Percentiles rank a stretch among this genome's conserved stretches.
These are phyloP conservation scores for Arachnopeziza araneosa DNA, from an alignment of 2,329 filamentous ascomycete genomes.

Conservation along the genomic window DNA sequence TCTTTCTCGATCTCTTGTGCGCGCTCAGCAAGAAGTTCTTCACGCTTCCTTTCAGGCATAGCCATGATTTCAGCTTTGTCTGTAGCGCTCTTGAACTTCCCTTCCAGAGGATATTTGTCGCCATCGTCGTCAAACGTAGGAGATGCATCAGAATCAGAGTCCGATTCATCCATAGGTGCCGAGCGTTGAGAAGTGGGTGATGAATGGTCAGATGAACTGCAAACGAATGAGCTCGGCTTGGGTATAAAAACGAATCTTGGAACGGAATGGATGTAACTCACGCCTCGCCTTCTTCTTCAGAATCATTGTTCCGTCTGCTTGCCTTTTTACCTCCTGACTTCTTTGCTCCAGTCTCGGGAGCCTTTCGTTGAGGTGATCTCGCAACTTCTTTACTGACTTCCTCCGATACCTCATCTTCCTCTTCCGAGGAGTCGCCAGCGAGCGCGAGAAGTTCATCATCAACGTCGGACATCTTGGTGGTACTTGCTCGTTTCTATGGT, in stretches of 20 bases:
- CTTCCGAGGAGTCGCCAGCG: conserved; percentile 67
- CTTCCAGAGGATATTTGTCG: conserved; percentile 78
- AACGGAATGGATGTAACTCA: conserved; percentile 44
- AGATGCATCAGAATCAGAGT: conserved; percentile 64
- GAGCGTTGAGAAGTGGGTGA: conserved; percentile 73
- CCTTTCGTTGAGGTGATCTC: conserved; percentile 42
- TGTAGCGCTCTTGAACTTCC: conserved; percentile 68
- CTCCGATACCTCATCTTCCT: conserved; percentile 45
- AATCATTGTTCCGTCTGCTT: conserved; percentile 46
- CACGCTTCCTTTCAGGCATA: conserved; percentile 85
- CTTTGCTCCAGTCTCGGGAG: conserved; percentile 22
- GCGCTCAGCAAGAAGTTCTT: conserved; percentile 84
- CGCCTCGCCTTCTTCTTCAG: conserved; percentile 78
- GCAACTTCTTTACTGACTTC: conserved; percentile 50
- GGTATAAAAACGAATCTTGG: not conserved
- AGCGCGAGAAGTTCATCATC: conserved; percentile 93
- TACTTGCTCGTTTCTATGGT: not conserved
- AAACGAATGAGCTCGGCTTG: conserved; percentile 4
- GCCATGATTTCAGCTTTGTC: conserved; percentile 77
- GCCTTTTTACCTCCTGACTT: conserved; percentile 42
- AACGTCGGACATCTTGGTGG: conserved; percentile 64
- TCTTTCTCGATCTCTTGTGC: conserved; percentile 76
- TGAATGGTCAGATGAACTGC: conserved; percentile 63
- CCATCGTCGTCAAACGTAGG: conserved; percentile 48
- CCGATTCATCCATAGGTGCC: conserved; percentile 84